These are phyloP conservation scores for Boeremia lycopersici DNA, from an alignment of 2,329 filamentous ascomycete genomes.

Conservation along the genomic window DNA sequence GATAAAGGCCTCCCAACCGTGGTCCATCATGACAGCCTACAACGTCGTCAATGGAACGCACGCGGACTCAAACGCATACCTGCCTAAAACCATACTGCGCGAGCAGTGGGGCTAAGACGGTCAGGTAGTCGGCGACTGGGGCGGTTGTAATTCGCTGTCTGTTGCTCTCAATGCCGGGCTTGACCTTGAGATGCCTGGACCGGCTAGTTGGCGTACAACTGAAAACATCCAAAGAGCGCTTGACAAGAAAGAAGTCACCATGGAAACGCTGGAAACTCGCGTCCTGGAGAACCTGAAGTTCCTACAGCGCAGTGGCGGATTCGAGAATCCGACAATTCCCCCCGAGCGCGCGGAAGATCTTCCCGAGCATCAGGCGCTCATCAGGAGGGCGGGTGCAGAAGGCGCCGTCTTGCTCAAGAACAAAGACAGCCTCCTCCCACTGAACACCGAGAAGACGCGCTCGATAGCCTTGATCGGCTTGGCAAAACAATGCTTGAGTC, in stretches of 20 bases:
- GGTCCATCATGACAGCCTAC: neutral
- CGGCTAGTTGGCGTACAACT: neutral
- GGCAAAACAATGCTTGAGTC: neutral
- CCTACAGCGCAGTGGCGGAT: neutral
- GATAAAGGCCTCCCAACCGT: too few relatives aligned
- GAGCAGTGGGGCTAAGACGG: neutral
- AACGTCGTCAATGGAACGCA: neutral
- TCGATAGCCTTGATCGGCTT: neutral
- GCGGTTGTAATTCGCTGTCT: slow-evolving; percentile 1
- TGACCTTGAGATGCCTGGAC: slow-evolving; percentile 40
- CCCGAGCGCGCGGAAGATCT: neutral
- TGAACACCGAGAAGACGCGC: neutral
- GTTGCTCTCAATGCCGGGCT: slow-evolving; percentile 28
- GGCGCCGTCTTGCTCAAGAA: neutral
- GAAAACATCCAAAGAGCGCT: neutral
- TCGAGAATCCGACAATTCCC: neutral
- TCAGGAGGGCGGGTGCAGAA: neutral
- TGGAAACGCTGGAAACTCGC: neutral
- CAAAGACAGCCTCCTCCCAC: neutral
- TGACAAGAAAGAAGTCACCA: neutral
- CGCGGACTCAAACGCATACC: neutral
- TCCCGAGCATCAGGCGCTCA: neutral
- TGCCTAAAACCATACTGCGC: neutral
- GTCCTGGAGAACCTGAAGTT: neutral
- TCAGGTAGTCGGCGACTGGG: neutral